Evolutionary conservation across 768 basidiomycete species (phyloP), one percentile per base, ranked within the genome.

Genomic region (Cantharellus anzutake): DNA sequence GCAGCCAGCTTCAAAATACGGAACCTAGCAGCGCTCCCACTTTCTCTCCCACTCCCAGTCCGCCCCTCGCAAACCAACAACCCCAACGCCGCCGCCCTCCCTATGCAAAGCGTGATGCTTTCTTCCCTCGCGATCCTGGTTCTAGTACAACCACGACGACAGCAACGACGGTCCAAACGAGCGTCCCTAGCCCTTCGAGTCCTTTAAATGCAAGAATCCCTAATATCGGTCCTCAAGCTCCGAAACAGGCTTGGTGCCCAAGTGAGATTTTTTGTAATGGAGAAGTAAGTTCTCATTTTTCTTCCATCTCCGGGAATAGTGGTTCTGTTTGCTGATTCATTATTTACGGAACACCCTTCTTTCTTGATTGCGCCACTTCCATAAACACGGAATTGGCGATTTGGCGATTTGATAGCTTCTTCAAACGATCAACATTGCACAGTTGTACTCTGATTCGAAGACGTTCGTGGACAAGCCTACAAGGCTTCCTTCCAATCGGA

Each of bases 381-480:
- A 5, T n/a, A 34, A 41, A 5, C 5, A 29, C 20, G 20, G 20
- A 29, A 29, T 29, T 29, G 20, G 20, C 20, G 20, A 29, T 29
- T 29, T 29, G 20, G 20, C 20, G 20, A n/a, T 37, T 5, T 2
- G 38, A n/a, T 65, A 89, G 86, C 66, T 90, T 4, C 73, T 96
- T 35, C 90, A 94, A 78, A 84, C 86, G 0, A 81, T 93, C 62
- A 84, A 90, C 68, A 65, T 94, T 62, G 88, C 90, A 0, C 68
- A 76, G 48, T 71, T 85, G 37, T 96, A 77, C 67, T 68, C 76
- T 0, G 92, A 96, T 69, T 80, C 82, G 52, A 94, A 96, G 72
- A 92, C 87, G 0, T 82, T 94, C 68, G 85, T 86, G 4, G 92
- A 94, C 74, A 74, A 92, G 75, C 91, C 91, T 2, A 94, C 91